Evolutionary conservation across 176 grass and related monocot species (phyloP), one percentile per base, ranked within the genome.

Genomic region (Microstegium vimineum): DNA sequence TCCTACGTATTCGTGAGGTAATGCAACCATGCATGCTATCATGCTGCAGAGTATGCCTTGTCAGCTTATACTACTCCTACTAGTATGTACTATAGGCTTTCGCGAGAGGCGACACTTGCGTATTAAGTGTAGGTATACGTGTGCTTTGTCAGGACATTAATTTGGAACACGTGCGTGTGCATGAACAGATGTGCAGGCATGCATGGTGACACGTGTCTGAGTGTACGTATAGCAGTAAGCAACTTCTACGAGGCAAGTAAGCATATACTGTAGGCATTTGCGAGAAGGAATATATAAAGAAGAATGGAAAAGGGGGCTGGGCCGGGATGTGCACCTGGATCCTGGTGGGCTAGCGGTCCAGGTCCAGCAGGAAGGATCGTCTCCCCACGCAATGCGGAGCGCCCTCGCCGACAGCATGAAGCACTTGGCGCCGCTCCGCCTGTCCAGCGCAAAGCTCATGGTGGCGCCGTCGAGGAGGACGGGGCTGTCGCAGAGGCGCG

Each of bases 331-430:
- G 38, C 38, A 89, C 95, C 96, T 91, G 51, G 93, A 95, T 71
- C 86, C 84, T 8, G 90, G 85, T 4, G 77, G 73, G 71, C 23
- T 10, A 67, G 84, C n/a, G 3, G 73, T 74, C 95, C 95, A 91
- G 12, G 1, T 82, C 93, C 96, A 95, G 66, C 87, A 85, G 0
- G 77, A 20, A 0, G 85, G 69, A n/a, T 83, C 68, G 27, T 90
- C 80, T 28, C 61, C 89, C 89, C 82, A 90, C 14, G 30, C 82
- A 40, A 98, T 91, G 67, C 69, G 75, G 68, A 98, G 86, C 22
- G 85, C 84, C 87, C 89, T 89, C 3, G 96, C 90, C 8, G 96
- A 91, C 76, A 95, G 83, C 96, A 91, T 93, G 47, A 87, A 92
- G 79, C 95, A 98, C 71, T 93, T 98, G 4, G 86, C 86, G 9